A percentile compares a stretch with the other conserved stretches of the same genome.
Conservation (phyloP, 495 filamentous ascomycete genomes). For the Xylaria intraflava region DNA sequence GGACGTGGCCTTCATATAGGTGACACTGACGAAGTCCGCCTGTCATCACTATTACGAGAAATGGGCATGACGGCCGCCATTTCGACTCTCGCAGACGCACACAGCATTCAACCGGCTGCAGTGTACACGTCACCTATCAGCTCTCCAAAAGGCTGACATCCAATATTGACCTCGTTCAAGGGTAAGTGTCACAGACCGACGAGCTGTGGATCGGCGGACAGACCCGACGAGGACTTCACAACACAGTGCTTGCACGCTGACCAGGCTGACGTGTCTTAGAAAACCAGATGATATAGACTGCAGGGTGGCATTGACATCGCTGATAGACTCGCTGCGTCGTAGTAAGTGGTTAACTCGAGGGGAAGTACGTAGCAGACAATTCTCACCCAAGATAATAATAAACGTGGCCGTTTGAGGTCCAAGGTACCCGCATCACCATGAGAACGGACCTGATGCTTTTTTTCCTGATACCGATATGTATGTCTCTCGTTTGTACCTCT, state of each 20-base stretch:
- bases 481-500: neutral
- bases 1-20: neutral
- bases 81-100: slow-evolving; percentile 3
- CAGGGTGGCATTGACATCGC: too few species aligned
- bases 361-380: neutral
- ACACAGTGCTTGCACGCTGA: neutral
- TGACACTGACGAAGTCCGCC: neutral
- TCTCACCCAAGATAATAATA: neutral
- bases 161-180: neutral
- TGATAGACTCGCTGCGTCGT: neutral
- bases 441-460: neutral
- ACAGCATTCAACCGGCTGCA: slow-evolving; percentile 1
- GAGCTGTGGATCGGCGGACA: neutral
- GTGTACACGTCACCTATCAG: slow-evolving; percentile 9
- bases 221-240: neutral
- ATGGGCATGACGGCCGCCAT: neutral
- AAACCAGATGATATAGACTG: neutral
- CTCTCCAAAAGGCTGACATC: neutral
- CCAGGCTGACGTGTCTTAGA: slow-evolving; percentile 3
- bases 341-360: neutral
- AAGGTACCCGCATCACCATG: neutral
- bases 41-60: neutral
- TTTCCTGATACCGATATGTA: neutral
- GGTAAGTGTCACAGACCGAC: slow-evolving; percentile 6
- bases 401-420: neutral